These are phyloP conservation scores for Wickerhamiella vanderwaltii DNA, from an alignment of 805 yeast species.

Conservation along the genomic window DNA sequence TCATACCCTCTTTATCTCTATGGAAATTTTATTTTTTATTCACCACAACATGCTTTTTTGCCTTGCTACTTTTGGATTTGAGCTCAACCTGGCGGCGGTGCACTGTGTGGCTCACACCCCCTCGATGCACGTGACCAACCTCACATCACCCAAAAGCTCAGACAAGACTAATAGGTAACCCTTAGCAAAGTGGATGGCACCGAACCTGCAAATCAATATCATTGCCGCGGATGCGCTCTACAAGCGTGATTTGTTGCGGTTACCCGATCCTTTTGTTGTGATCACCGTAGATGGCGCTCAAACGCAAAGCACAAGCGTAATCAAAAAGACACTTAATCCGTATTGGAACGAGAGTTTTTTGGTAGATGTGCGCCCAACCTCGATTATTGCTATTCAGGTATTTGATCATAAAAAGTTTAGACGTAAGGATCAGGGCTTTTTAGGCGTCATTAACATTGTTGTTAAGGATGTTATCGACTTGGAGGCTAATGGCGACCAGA, in stretches of 20 bases:
- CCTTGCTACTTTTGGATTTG: too few species aligned
- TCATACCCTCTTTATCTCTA: too few species aligned
- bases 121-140: too few species aligned
- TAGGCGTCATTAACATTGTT: constrained; percentile 88
- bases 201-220: constrained; percentile 28
- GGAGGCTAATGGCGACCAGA: constrained; percentile 41
- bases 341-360: constrained; percentile 93
- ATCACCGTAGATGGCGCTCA: constrained; percentile 95
- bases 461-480: constrained; percentile 77
- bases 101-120: too few species aligned
- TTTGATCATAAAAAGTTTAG: constrained; percentile 96
- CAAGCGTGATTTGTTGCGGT: constrained; percentile 87
- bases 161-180: too few species aligned
- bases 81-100: too few species aligned
- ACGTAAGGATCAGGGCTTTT: constrained; percentile 95
- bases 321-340: constrained; percentile 87
- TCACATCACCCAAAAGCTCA: too few species aligned
- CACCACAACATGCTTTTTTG: too few species aligned
- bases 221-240: constrained; percentile 94
- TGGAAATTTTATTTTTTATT: too few species aligned
- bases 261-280: constrained; percentile 97
- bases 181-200: too few species aligned
- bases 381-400: constrained; percentile 82
- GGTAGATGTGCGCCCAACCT: constrained; percentile 38
- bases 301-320: constrained; percentile 87